Evolutionary conservation across 2,329 filamentous ascomycete genomes (phyloP).

Genomic region (Myriosclerotinia curreyana): DNA sequence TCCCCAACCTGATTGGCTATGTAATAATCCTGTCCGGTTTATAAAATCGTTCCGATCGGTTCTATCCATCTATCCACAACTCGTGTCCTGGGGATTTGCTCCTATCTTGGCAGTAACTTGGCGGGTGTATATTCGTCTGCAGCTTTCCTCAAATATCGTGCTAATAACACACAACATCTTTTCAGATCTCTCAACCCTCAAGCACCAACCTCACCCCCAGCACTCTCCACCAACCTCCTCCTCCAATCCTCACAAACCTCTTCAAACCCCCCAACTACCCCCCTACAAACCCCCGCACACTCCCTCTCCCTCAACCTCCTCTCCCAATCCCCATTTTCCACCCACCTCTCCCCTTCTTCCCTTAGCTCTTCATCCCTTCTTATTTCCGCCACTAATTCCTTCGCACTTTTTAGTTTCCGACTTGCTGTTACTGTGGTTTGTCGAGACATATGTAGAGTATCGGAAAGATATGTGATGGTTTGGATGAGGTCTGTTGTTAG

Average conservation of each 20-base stretch:
- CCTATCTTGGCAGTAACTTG: neutral
- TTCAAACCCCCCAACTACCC: constrained; percentile 90
- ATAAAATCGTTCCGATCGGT: neutral
- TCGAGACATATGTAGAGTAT: constrained; percentile 90
- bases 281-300: constrained; percentile 77
- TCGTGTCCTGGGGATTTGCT: neutral
- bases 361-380: constrained; percentile 75
- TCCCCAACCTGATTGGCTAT: neutral
- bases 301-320: constrained; percentile 72
- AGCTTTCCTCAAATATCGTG: neutral
- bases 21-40: neutral
- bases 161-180: neutral
- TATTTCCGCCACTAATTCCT: constrained; percentile 83
- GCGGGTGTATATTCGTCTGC: neutral
- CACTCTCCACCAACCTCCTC: constrained; percentile 66
- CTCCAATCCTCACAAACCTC: constrained; percentile 84
- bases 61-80: neutral
- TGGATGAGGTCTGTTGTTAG: constrained; percentile 72
- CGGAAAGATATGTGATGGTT: constrained; percentile 80
- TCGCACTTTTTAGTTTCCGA: constrained; percentile 73
- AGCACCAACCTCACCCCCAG: constrained; percentile 30
- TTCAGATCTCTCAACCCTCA: neutral
- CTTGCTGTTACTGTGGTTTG: constrained; percentile 82
- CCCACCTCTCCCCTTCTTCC: constrained; percentile 79
- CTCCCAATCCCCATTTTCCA: constrained; percentile 80